These are phyloP conservation scores for Pichia phayaonensis DNA, from an alignment of 805 yeast species.

Conservation along the genomic window DNA sequence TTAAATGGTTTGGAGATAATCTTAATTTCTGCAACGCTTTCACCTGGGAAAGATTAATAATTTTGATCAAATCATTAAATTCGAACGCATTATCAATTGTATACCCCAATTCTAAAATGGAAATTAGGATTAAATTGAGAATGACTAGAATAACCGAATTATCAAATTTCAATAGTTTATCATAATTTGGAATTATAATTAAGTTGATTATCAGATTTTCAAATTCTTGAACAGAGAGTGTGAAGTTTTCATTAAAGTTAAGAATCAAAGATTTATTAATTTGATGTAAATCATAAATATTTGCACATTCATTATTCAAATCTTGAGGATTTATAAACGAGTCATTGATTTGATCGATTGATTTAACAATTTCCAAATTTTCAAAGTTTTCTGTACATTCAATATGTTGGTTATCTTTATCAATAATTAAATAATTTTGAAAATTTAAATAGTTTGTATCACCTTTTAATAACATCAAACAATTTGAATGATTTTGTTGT, in stretches of 20 bases:
- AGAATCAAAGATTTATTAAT: neutral
- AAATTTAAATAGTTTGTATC: constrained; percentile 3
- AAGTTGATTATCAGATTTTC: neutral
- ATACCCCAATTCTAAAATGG: neutral
- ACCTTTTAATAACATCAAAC: constrained; percentile 46
- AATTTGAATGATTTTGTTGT: constrained; percentile 82
- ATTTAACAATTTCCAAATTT: neutral
- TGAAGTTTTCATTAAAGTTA: neutral
- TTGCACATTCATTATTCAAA: neutral
- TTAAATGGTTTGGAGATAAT: neutral
- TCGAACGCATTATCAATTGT: neutral
- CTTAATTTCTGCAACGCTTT: neutral
- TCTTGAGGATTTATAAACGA: neutral
- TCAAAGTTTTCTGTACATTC: neutral
- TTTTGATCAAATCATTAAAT: neutral
- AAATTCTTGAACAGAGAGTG: neutral
- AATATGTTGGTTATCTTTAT: neutral
- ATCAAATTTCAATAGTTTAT: neutral
- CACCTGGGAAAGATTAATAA: neutral
- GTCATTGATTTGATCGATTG: neutral
- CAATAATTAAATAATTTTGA: constrained; percentile 7
- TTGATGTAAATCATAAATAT: neutral
- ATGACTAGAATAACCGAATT: neutral
- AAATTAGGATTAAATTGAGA: neutral
- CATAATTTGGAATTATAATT: neutral